phyloP scores from a whole-genome alignment of 495 filamentous ascomycete species.

The Penicillium pulvis region DNA sequence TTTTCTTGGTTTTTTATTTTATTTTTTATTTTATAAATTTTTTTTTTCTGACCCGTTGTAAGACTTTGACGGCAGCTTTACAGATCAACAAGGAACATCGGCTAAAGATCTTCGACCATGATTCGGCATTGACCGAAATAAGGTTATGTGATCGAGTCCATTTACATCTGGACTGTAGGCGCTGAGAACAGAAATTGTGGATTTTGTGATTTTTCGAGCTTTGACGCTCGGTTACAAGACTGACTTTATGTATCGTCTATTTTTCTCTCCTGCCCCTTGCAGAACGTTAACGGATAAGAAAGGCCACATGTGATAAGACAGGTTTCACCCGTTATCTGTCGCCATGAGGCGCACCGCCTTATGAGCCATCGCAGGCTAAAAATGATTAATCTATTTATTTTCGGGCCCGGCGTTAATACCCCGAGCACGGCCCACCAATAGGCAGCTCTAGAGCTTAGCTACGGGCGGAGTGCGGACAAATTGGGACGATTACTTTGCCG shows the following conservation, averaged over 20 bases:
- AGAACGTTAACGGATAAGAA: background rate
- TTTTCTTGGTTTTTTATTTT: background rate
- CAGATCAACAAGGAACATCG: background rate
- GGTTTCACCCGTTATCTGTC: slow-evolving; percentile 1
- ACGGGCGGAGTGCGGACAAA: background rate
- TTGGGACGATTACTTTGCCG: background rate
- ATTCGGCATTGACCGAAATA: background rate
- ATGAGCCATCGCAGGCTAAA: background rate
- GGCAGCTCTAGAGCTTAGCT: background rate
- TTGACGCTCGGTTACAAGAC: no score
- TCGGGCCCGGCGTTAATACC: background rate
- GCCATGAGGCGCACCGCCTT: background rate
- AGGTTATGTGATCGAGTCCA: background rate
- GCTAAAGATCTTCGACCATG: background rate
- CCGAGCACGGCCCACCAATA: background rate
- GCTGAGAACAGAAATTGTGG: background rate
- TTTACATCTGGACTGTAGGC: background rate
- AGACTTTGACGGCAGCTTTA: background rate
- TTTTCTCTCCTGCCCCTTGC: slow-evolving; percentile 1
- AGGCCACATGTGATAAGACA: slow-evolving; percentile 2
- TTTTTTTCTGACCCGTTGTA: background rate
- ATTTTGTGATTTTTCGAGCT: background rate
- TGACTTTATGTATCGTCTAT: background rate
- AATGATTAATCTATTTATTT: background rate
- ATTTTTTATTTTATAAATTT: no score